Evolutionary conservation across 768 basidiomycete genomes (phyloP).

Genomic region (Podaxis sp.): DNA sequence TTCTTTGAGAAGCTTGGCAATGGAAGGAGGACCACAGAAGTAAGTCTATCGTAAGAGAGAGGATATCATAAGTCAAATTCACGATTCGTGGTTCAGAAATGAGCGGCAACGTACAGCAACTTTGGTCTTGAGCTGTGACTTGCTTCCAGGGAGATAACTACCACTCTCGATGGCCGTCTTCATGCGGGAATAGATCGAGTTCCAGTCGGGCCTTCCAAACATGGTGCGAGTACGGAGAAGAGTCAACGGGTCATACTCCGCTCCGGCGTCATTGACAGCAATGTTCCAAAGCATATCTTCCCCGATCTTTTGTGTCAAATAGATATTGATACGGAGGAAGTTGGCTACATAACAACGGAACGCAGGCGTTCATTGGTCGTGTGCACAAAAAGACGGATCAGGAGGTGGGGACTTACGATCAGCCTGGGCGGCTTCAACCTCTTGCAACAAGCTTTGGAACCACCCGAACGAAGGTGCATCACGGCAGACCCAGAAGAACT

Average conservation of each 20-base stretch:
- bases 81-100: neutral
- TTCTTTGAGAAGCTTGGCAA: conserved; percentile 77
- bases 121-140: conserved; percentile 77
- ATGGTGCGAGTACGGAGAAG: conserved; percentile 85
- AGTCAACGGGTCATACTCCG: conserved; percentile 87
- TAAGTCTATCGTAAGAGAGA: conserved; percentile 58
- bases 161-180: conserved; percentile 79
- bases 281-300: conserved; percentile 93
- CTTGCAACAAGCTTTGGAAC: conserved; percentile 89
- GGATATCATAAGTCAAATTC: neutral
- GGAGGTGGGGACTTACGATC: conserved; percentile 62
- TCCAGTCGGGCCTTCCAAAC: conserved; percentile 93
- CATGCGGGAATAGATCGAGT: conserved; percentile 73
- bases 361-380: neutral
- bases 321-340: conserved; percentile 90
- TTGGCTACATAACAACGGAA: conserved; percentile 53
- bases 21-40: conserved; percentile 80
- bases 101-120: conserved; percentile 62
- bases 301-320: conserved; percentile 82
- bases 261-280: conserved; percentile 81
- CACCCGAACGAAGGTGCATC: conserved; percentile 98
- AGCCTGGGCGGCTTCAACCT: conserved; percentile 85
- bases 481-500: conserved; percentile 94
- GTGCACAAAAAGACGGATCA: neutral
- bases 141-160: conserved; percentile 77